Evolutionary conservation across 1,139 yeast species (phyloP).

Genomic region (Protomyces inundatus): DNA sequence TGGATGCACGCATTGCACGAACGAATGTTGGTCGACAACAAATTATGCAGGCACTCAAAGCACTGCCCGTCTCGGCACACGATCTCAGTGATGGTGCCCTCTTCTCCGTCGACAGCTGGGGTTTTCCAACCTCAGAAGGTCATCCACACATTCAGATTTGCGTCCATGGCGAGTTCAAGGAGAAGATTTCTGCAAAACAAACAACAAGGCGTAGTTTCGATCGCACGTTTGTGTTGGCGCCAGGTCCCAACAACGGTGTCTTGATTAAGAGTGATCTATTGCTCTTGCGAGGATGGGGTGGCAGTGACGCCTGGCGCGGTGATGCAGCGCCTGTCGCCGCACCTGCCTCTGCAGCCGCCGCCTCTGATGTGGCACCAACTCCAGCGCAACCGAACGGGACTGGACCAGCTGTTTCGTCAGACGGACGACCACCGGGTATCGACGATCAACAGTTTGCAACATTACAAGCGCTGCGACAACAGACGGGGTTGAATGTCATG

Average conservation of each 20-base stretch:
- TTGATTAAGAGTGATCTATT: constrained; percentile 26
- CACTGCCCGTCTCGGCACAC: constrained; percentile 73
- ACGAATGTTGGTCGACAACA: constrained; percentile 67
- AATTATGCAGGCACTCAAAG: constrained; percentile 56
- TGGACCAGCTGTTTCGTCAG: background rate
- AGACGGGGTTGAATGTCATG: constrained; percentile 70
- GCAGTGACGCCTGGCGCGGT: constrained; percentile 25
- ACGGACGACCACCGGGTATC: constrained; percentile 9
- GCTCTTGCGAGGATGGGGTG: constrained; percentile 27
- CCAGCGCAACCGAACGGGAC: constrained; percentile 29
- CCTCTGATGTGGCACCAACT: background rate
- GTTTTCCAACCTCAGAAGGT: constrained; percentile 47
- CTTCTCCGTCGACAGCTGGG: constrained; percentile 75
- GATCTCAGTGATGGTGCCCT: constrained; percentile 57
- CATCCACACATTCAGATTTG: constrained; percentile 70
- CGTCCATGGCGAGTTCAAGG: constrained; percentile 81
- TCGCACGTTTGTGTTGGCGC: constrained; percentile 28
- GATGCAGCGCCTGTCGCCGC: background rate
- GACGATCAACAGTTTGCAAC: constrained; percentile 54
- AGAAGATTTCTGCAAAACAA: constrained; percentile 49
- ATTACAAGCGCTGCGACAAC: constrained; percentile 58
- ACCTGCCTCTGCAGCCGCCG: background rate
- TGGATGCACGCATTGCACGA: constrained; percentile 51
- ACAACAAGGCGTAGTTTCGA: constrained; percentile 34
- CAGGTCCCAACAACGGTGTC: constrained; percentile 25